phyloP scores from a whole-genome alignment of 495 filamentous ascomycete genomes.

The Parathielavia hyrcaniae region DNA sequence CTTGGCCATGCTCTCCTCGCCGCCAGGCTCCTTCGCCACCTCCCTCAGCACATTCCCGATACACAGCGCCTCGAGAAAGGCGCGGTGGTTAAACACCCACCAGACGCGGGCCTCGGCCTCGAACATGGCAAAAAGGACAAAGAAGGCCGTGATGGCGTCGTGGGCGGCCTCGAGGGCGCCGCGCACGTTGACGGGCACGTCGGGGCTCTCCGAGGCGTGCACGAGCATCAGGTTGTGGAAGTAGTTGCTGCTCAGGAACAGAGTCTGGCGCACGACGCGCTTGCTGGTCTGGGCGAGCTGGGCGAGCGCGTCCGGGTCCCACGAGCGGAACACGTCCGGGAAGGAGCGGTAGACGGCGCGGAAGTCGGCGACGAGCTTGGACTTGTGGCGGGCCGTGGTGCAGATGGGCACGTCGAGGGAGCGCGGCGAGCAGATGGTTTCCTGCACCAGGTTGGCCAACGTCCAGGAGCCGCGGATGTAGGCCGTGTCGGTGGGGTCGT shows the following conservation, averaged over 20 bases:
- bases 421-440: slow-evolving; percentile 59
- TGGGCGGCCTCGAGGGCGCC: slow-evolving; percentile 64
- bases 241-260: slow-evolving; percentile 65
- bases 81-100: slow-evolving; percentile 72
- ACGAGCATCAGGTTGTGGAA: slow-evolving; percentile 69
- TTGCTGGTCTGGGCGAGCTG: slow-evolving; percentile 48
- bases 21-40: slow-evolving; percentile 29
- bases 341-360: slow-evolving; percentile 57
- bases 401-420: slow-evolving; percentile 60
- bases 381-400: slow-evolving; percentile 52
- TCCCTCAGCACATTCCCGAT: slow-evolving; percentile 44
- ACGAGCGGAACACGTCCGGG: slow-evolving; percentile 55
- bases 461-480: slow-evolving; percentile 68
- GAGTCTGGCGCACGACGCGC: slow-evolving; percentile 57
- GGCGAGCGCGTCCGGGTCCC: slow-evolving; percentile 49
- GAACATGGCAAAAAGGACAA: slow-evolving; percentile 57
- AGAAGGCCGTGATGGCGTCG: slow-evolving; percentile 57
- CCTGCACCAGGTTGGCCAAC: slow-evolving; percentile 63
- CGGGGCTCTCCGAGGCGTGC: slow-evolving; percentile 53
- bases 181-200: slow-evolving; percentile 55
- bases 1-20: slow-evolving; percentile 32
- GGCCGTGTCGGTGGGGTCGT: slow-evolving; percentile 53
- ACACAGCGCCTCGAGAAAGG: slow-evolving; percentile 61
- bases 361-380: slow-evolving; percentile 56
- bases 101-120: slow-evolving; percentile 61